Evolutionary conservation across 495 filamentous ascomycete genomes (phyloP).

Genomic region (Hypoxylon fragiforme): DNA sequence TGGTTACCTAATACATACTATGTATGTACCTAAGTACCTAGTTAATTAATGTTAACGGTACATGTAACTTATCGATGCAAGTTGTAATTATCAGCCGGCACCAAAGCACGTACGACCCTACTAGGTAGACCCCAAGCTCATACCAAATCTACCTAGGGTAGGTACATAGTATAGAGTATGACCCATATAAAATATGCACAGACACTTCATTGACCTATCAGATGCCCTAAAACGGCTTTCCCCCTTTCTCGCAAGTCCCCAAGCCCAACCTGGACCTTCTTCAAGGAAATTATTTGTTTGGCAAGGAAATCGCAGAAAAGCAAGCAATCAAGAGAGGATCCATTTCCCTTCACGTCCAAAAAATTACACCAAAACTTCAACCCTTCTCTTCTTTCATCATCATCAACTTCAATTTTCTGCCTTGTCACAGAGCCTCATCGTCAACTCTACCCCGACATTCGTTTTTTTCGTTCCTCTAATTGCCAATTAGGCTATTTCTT

Average conservation of each 20-base stretch:
- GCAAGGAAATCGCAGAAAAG: slow-evolving; percentile 45
- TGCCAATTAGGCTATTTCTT: slow-evolving; percentile 47
- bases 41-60: no score
- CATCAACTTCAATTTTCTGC: slow-evolving; percentile 26
- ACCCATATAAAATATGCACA: no score
- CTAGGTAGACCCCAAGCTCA: slow-evolving; percentile 5
- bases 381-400: slow-evolving; percentile 27
- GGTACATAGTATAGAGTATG: no score
- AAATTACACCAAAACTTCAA: slow-evolving; percentile 29
- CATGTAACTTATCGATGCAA: background rate
- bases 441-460: slow-evolving; percentile 22
- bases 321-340: slow-evolving; percentile 38
- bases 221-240: slow-evolving; percentile 37
- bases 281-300: slow-evolving; percentile 54
- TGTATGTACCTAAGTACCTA: no score
- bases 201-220: slow-evolving; percentile 47
- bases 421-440: slow-evolving; percentile 16
- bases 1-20: no score
- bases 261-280: slow-evolving; percentile 42
- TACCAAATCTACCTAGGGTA: slow-evolving; percentile 27
- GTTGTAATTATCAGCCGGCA: slow-evolving; percentile 34
- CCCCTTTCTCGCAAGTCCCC: slow-evolving; percentile 46
- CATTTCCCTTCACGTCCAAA: slow-evolving; percentile 34
- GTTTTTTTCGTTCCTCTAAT: slow-evolving; percentile 34
- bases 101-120: slow-evolving; percentile 31